Evolutionary conservation across 108 stramenopile genomes (phyloP), one percentile per base, ranked within the genome.

Genomic region (Pseudonitzschia multistriata): DNA sequence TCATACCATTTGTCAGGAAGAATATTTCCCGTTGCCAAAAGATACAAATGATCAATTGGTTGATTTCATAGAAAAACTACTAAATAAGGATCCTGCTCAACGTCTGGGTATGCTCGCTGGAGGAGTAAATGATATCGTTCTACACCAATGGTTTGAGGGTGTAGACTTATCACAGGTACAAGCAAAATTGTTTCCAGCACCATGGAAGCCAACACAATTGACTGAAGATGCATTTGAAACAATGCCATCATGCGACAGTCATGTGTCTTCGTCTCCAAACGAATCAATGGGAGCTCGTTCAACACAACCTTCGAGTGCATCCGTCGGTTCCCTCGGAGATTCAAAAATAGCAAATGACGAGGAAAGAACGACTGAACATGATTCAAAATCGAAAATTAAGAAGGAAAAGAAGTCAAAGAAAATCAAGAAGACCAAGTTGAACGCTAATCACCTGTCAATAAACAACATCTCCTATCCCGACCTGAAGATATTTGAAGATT

Each of bases 1-100:
- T 76, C 82, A 90, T 53, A 74, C 86, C 37, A 95, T 97, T 67
- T 83, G 89, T 27, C 64, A 81, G 6, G 91, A 89, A 33, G 74
- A 85, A 56, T 81, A 85, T 59, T 94, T 84, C 64, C 81, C 88
- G 30, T 36, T 70, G 3, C 37, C 56, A 36, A 71, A 31, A 56
- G 45, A 27, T 11, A 45, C 37, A 11, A 53, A 53, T 28, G 29
- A 35, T 19, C 47, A 63, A 42, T 28, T 69, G 7, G 68, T 76
- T 62, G 78, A 86, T n/a, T 61, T 91, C 29, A 74, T 91, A 11
- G 77, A 76, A 21, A 57, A 70, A 10, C 66, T 91, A 24, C 64
- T 94, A 25, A 67, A 71, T 24, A 85, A 74, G 64, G 82, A 86
- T 68, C 83, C 82, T 10, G 66, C 76, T 10, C 63, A 77, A 56